Percentiles rank a stretch among this genome's conserved stretches.
Conservation (phyloP, 495 filamentous ascomycete genomes). For the Daldinia grandis region DNA sequence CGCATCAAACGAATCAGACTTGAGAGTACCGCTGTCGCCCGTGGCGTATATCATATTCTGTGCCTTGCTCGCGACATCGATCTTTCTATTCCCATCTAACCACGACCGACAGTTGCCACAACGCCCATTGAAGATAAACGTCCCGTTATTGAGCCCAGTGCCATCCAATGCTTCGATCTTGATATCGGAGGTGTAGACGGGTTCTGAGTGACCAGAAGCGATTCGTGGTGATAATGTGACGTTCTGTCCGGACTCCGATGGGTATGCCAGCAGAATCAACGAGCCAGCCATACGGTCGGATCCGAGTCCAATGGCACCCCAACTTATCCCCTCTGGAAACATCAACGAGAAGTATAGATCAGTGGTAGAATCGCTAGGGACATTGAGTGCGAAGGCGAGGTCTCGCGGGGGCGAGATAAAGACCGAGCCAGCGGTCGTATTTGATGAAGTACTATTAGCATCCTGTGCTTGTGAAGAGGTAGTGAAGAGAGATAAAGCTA, state of each 20-base stretch:
- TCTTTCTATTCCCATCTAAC: slow-evolving; percentile 43
- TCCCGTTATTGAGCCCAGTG: slow-evolving; percentile 53
- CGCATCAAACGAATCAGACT: slow-evolving; percentile 52
- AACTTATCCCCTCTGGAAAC: slow-evolving; percentile 51
- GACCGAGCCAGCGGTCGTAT: slow-evolving; percentile 41
- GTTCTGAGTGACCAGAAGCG: slow-evolving; percentile 57
- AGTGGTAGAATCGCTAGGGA: slow-evolving; percentile 48
- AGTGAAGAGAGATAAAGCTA: slow-evolving; percentile 25
- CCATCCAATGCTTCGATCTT: slow-evolving; percentile 52
- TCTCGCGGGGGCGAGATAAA: slow-evolving; percentile 49
- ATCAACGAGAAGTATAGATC: slow-evolving; percentile 61
- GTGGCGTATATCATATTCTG: slow-evolving; percentile 66
- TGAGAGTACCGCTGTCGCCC: slow-evolving; percentile 52
- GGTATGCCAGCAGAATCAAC: slow-evolving; percentile 63
- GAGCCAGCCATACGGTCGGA: slow-evolving; percentile 57
- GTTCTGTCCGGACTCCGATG: slow-evolving; percentile 52
- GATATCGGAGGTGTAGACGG: slow-evolving; percentile 52
- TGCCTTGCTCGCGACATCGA: slow-evolving; percentile 49
- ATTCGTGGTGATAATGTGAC: slow-evolving; percentile 61
- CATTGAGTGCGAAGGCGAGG: slow-evolving; percentile 58
- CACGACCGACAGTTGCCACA: slow-evolving; percentile 60
- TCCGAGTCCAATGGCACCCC: slow-evolving; percentile 63
- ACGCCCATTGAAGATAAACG: slow-evolving; percentile 57
- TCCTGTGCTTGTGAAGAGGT: slow-evolving; percentile 31
- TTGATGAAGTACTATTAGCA: slow-evolving; percentile 11